Percentiles rank a stretch among this genome's conserved stretches.
Evolutionary conservation across 2,329 filamentous ascomycete species (phyloP).

Genomic region (Xylaria sp.): DNA sequence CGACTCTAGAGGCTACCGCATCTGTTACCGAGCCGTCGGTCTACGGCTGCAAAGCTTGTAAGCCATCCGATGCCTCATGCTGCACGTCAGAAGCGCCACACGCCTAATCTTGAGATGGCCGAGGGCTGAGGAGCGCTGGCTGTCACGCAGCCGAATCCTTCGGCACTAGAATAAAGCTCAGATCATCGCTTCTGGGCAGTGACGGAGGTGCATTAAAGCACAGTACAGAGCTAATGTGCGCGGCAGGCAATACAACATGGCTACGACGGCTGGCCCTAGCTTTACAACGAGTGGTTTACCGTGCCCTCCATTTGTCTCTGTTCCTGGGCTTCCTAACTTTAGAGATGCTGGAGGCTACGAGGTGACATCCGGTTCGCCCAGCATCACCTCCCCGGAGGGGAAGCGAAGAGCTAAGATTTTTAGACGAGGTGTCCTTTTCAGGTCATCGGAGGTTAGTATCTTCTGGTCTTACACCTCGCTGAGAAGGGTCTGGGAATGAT

Average conservation of each 20-base stretch:
- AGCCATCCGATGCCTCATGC: constrained; percentile 12
- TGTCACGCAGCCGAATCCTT: constrained; percentile 7
- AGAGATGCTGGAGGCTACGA: constrained; percentile 73
- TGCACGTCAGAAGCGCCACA: constrained; percentile 24
- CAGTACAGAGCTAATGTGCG: constrained; percentile 15
- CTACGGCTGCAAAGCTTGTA: constrained; percentile 1
- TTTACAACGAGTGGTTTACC: constrained; percentile 30
- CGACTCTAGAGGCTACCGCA: background rate
- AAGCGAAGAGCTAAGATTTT: constrained; percentile 53
- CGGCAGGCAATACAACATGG: constrained; percentile 21
- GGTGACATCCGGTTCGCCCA: constrained; percentile 46
- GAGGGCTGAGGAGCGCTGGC: background rate
- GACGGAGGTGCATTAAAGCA: background rate
- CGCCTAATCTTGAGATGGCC: constrained; percentile 1
- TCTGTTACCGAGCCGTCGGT: background rate
- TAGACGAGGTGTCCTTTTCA: constrained; percentile 68
- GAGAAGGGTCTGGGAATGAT: background rate
- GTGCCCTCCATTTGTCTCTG: constrained; percentile 60
- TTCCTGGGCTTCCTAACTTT: constrained; percentile 74
- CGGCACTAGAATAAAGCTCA: constrained; percentile 19
- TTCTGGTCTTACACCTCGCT: background rate
- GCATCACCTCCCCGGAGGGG: constrained; percentile 20
- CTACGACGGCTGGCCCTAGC: constrained; percentile 14
- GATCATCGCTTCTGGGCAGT: background rate
- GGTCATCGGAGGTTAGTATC: constrained; percentile 67